phyloP scores from a whole-genome alignment of 2,329 filamentous ascomycete species.

The Purpureocillium takamizusanense region DNA sequence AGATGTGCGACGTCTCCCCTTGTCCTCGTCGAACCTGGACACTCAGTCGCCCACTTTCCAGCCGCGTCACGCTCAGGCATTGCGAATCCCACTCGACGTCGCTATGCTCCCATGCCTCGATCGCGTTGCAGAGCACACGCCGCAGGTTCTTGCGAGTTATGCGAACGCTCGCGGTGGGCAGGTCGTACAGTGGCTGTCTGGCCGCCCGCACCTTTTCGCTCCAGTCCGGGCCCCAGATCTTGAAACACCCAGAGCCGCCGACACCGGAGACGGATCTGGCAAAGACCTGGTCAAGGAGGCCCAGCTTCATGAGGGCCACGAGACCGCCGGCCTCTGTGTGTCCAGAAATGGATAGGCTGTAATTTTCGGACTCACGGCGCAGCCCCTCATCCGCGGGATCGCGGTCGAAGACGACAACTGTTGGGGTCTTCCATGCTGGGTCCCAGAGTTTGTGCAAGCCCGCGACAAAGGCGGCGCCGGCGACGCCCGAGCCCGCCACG shows the following conservation, averaged over 20 bases:
- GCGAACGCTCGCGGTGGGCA: slow-evolving; percentile 27
- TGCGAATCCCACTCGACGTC: slow-evolving; percentile 15
- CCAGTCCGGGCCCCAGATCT: slow-evolving; percentile 30
- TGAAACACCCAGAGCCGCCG: slow-evolving; percentile 22
- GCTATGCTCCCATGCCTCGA: slow-evolving; percentile 6
- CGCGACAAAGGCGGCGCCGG: slow-evolving; percentile 31
- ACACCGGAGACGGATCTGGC: slow-evolving; percentile 19
- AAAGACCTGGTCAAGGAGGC: slow-evolving; percentile 24
- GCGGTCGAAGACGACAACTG: slow-evolving; percentile 31
- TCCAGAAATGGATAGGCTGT: slow-evolving; percentile 29
- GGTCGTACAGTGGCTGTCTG: slow-evolving; percentile 17
- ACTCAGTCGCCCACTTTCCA: slow-evolving; percentile 13
- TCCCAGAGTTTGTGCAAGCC: slow-evolving; percentile 29
- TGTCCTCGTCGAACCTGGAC: slow-evolving; percentile 10
- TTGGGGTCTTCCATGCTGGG: slow-evolving; percentile 17
- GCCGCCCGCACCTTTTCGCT: slow-evolving; percentile 21
- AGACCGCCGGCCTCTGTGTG: slow-evolving; percentile 24
- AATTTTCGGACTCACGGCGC: slow-evolving; percentile 21
- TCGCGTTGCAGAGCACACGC: slow-evolving; percentile 19
- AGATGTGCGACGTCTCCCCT: slow-evolving; percentile 1
- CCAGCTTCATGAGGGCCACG: slow-evolving; percentile 26
- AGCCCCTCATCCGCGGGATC: slow-evolving; percentile 20
- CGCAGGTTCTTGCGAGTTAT: slow-evolving; percentile 27
- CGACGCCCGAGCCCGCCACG: slow-evolving; percentile 32
- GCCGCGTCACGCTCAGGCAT: slow-evolving; percentile 14